Evolutionary conservation across 495 filamentous ascomycete species (phyloP), one percentile per base, ranked within the genome.

Genomic region (Parathielavia hyrcaniae): DNA sequence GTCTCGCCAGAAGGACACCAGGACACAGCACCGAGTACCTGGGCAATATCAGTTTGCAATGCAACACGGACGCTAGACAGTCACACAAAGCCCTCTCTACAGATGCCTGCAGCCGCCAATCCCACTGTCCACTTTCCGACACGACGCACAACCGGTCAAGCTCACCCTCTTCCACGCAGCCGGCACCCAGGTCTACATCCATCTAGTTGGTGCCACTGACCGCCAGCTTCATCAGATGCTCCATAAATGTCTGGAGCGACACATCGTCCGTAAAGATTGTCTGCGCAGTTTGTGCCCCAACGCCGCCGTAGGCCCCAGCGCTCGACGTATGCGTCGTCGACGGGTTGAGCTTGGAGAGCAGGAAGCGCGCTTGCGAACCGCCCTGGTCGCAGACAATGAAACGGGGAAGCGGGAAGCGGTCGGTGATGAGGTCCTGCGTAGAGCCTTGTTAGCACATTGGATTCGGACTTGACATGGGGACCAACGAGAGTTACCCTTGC

Each of bases 231-330:
- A 99, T 99, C 69, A 99, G 75, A 77, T 95, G 89, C 62, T 99
- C 95, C 93, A 97, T 99, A 69, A 99, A 99, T 8, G 92, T 97
- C 73, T 97, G 93, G 68, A 99, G 76, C 22, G 90, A 96, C 52
- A 99, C 95, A 73, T 99, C 95, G 66, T 99, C 95, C 2, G 95
- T 99, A 74, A 99, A 99, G 63, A 99, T 97, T 14, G 95, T 99
- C 75, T 97, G 95, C 35, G 93, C 91, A 20, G 87, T 92, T 66
- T 95, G 89, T 19, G 87, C 81, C 43, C 79, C 79, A 30, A 89
- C 86, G 59, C 91, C 92, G 54, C 95, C 93, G 63, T 95, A 97
- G 9, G 88, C 86, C 8, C 68, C 68, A n/a, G 66, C 68, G 47
- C 89, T 88, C 0, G 87, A 90, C 13, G 92, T 96, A 69, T 99